A percentile compares a stretch with the other conserved stretches of the same genome.
Conservation (phyloP, 2,329 filamentous ascomycete genomes). For the Penicillium aurantiogriseum region DNA sequence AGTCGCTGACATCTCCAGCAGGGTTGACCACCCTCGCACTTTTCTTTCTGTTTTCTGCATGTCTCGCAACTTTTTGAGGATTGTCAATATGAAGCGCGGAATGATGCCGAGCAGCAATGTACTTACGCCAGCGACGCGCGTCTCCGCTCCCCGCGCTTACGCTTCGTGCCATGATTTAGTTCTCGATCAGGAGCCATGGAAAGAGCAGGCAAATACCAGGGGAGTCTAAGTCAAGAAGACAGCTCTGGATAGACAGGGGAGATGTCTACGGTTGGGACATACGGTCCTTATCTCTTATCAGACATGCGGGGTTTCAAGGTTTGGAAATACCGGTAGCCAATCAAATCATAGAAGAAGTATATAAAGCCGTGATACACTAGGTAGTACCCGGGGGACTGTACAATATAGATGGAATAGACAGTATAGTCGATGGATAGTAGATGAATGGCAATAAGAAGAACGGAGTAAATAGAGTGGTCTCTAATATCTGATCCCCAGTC, state of each 20-base stretch:
- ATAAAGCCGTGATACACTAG: neutral
- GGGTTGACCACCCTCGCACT: constrained; percentile 55
- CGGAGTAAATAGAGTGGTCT: neutral
- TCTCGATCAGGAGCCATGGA: neutral
- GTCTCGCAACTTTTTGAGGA: constrained; percentile 48
- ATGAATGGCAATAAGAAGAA: neutral
- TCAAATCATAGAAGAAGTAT: neutral
- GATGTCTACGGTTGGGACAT: no score
- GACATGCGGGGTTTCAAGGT: neutral
- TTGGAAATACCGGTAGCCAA: neutral
- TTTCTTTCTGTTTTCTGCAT: constrained; percentile 55
- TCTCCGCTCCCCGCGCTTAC: constrained; percentile 13
- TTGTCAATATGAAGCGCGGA: neutral
- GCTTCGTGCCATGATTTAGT: neutral
- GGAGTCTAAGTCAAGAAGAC: neutral
- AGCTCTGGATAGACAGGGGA: neutral
- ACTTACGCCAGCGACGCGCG: constrained; percentile 18
- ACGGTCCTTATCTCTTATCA: neutral
- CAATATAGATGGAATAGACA: neutral
- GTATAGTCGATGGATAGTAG: neutral
- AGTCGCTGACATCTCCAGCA: constrained; percentile 53
- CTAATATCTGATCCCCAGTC: neutral
- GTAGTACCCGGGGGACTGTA: no score
- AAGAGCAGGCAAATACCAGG: neutral
- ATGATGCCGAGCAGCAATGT: neutral